A percentile compares a stretch with the other conserved stretches of the same genome.
phyloP scores from a whole-genome alignment of 1,284 basidiomycete genomes.

The Irpex lacteus region DNA sequence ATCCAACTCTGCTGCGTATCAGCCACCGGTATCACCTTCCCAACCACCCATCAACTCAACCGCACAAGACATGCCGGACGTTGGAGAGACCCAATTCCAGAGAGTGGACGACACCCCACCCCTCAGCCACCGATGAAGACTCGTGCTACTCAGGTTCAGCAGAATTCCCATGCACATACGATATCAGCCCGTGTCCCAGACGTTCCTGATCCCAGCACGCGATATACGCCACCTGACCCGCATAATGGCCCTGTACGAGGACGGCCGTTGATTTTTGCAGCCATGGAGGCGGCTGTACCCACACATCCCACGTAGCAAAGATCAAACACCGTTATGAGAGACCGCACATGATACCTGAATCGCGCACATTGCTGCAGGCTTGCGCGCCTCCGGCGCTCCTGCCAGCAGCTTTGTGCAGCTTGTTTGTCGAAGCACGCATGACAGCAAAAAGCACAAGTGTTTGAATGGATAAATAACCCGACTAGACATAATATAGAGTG shows the following conservation, averaged over 20 bases:
- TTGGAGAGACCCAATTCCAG: constrained; percentile 1
- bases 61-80: neutral
- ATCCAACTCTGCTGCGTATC: neutral
- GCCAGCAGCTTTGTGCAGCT: too few relatives aligned
- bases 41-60: neutral
- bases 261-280: constrained; percentile 30
- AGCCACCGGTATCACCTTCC: neutral
- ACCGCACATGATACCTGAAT: too few relatives aligned
- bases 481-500: too few relatives aligned
- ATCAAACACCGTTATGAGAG: too few relatives aligned
- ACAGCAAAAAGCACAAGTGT: too few relatives aligned
- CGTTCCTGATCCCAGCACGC: neutral
- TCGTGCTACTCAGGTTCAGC: neutral
- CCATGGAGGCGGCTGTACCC: constrained; percentile 22
- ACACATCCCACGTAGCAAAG: too few relatives aligned
- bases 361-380: too few relatives aligned
- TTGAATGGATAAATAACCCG: too few relatives aligned
- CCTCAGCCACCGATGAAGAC: neutral
- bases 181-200: neutral
- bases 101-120: neutral
- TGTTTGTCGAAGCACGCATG: too few relatives aligned
- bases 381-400: too few relatives aligned
- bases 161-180: neutral
- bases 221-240: constrained; percentile 7
- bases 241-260: constrained; percentile 23